phyloP scores from a whole-genome alignment of 805 yeast genomes.

The Naumovozyma castellii region DNA sequence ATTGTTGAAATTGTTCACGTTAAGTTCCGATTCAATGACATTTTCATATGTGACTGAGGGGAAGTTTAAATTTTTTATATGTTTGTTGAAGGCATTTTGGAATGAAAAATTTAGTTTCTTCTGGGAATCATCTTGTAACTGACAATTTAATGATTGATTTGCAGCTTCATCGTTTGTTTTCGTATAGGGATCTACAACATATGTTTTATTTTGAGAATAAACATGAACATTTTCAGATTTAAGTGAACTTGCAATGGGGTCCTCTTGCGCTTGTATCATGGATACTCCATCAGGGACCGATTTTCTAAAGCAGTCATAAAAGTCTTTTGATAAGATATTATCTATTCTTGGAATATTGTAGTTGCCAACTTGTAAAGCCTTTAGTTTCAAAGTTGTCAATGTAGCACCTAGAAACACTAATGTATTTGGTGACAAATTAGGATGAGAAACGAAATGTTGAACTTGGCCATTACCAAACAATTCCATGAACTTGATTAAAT shows the following conservation, averaged over 20 bases:
- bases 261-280: constrained; percentile 16
- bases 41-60: constrained; percentile 14
- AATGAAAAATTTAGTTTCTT: constrained; percentile 13
- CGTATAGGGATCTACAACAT: constrained; percentile 19
- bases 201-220: constrained; percentile 10
- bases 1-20: constrained; percentile 27
- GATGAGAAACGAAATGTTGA: constrained; percentile 67
- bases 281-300: constrained; percentile 23
- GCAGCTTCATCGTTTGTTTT: constrained; percentile 8
- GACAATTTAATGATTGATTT: constrained; percentile 2
- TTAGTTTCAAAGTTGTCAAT: constrained; percentile 44
- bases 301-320: constrained; percentile 25
- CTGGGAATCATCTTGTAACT: neutral
- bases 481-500: constrained; percentile 42
- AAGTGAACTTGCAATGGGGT: constrained; percentile 9
- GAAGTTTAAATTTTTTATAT: constrained; percentile 23
- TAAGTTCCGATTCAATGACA: constrained; percentile 24
- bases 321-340: constrained; percentile 22
- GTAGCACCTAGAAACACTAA: constrained; percentile 52
- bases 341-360: constrained; percentile 33
- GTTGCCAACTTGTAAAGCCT: constrained; percentile 37
- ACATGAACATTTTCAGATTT: constrained; percentile 19
- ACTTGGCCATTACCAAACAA: constrained; percentile 38
- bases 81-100: constrained; percentile 19
- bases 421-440: constrained; percentile 49